These are phyloP conservation scores for Solanum virginianum DNA, from an alignment of 257 asterid species.

Conservation along the genomic window DNA sequence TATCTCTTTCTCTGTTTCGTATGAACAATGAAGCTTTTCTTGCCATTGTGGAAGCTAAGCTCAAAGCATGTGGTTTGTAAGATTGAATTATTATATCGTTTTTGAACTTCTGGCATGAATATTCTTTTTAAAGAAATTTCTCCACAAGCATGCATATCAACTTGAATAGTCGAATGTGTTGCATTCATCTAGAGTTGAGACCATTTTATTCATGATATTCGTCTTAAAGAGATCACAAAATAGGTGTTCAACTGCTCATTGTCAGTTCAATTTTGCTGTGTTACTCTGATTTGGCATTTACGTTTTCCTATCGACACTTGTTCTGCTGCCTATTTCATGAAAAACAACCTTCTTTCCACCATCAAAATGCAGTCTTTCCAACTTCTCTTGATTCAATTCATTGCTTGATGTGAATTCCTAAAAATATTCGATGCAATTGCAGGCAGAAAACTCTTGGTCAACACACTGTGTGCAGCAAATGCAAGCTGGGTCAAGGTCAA, in stretches of 20 bases:
- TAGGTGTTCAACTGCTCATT: neutral
- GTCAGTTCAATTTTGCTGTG: neutral
- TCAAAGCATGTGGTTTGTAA: neutral
- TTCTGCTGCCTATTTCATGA: neutral
- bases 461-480: conserved; percentile 47
- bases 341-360: neutral
- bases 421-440: neutral
- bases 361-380: neutral
- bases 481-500: conserved; percentile 37
- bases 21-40: neutral
- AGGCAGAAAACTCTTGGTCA: conserved; percentile 57
- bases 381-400: neutral
- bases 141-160: neutral
- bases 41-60: neutral
- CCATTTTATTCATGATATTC: neutral
- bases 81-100: neutral
- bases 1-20: neutral
- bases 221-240: neutral
- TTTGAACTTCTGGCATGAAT: neutral
- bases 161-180: neutral
- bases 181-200: neutral
- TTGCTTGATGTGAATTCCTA: neutral
- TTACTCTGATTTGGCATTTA: neutral
- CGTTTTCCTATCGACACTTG: neutral
- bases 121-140: neutral